Conservation (phyloP, 495 filamentous ascomycete genomes). For the Aspergillus leporis region DNA sequence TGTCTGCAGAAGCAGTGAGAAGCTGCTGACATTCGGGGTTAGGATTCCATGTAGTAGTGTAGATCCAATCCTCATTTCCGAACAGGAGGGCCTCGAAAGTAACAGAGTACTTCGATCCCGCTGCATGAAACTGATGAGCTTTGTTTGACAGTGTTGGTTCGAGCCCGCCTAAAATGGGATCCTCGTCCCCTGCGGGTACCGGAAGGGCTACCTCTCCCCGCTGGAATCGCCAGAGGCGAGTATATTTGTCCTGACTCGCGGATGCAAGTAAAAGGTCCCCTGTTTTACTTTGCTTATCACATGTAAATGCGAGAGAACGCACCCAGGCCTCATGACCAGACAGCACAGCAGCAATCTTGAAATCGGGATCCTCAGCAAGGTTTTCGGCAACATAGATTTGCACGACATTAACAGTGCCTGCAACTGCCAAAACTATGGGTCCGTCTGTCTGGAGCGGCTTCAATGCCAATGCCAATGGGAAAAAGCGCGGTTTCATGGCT, state of each 20-base stretch:
- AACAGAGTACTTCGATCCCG: conserved; percentile 63
- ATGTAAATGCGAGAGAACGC: conserved; percentile 74
- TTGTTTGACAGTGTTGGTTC: conserved; percentile 77
- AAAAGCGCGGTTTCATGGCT: conserved; percentile 69
- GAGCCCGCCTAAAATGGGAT: conserved; percentile 61
- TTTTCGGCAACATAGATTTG: conserved; percentile 69
- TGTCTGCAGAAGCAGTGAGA: conserved; percentile 91
- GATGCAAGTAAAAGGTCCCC: conserved; percentile 84
- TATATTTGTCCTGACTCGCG: conserved; percentile 96
- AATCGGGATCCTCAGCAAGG: conserved; percentile 40
- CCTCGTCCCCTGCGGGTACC: conserved; percentile 40
- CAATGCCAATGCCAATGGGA: conserved; percentile 76
- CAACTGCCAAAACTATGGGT: conserved; percentile 70
- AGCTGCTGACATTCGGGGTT: conserved; percentile 62
- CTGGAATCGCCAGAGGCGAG: conserved; percentile 88
- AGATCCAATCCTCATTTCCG: conserved; percentile 98
- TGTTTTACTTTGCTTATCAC: conserved; percentile 53
- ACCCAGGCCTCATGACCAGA: conserved; percentile 96
- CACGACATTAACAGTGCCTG: conserved; percentile 75
- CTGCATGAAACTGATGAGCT: conserved; percentile 67
- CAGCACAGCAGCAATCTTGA: conserved; percentile 75
- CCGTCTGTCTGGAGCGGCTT: conserved; percentile 51
- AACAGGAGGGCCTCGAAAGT: conserved; percentile 95
- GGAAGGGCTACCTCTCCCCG: conserved; percentile 52
- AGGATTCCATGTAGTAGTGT: conserved; percentile 75